phyloP scores from a whole-genome alignment of 1,284 basidiomycete species.

The Anthracocystis panici-leucophaei region DNA sequence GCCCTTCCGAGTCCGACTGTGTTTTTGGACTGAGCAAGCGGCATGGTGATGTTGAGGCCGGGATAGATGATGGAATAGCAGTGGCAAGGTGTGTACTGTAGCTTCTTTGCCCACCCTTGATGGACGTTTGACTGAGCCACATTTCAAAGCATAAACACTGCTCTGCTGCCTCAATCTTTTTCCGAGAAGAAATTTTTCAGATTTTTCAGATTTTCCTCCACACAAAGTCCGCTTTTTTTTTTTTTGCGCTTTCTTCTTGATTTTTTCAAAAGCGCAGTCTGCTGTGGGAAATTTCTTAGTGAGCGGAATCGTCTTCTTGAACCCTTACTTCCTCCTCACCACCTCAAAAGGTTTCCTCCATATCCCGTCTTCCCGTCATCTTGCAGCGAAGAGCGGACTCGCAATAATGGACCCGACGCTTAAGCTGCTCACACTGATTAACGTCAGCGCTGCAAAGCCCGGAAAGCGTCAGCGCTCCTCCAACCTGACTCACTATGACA shows the following conservation, averaged over 20 bases:
- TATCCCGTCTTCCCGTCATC: no score
- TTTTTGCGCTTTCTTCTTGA: slow-evolving; percentile 1
- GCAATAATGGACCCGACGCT: slow-evolving; percentile 54
- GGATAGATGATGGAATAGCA: slow-evolving; percentile 1
- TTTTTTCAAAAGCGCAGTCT: neutral
- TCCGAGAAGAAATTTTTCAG: slow-evolving; percentile 17
- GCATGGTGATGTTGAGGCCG: slow-evolving; percentile 37
- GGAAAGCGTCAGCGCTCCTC: slow-evolving; percentile 71
- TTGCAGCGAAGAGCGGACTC: neutral
- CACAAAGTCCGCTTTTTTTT: neutral
- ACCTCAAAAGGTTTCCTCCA: slow-evolving; percentile 4
- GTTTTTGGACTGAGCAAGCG: slow-evolving; percentile 66
- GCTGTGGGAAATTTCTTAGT: neutral
- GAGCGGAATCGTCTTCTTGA: slow-evolving; percentile 2
- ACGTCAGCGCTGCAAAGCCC: slow-evolving; percentile 81
- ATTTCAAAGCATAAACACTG: neutral
- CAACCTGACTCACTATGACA: slow-evolving; percentile 45
- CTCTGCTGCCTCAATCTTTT: slow-evolving; percentile 6
- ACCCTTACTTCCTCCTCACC: slow-evolving; percentile 4
- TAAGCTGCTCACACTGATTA: slow-evolving; percentile 87
- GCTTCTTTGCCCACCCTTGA: neutral
- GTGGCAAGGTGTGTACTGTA: neutral
- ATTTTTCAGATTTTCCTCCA: slow-evolving; percentile 17
- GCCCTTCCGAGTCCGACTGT: slow-evolving; percentile 67
- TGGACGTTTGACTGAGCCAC: slow-evolving; percentile 14